Evolutionary conservation across 2,329 filamentous ascomycete genomes (phyloP).

Genomic region (Botryosphaeria dothidea): DNA sequence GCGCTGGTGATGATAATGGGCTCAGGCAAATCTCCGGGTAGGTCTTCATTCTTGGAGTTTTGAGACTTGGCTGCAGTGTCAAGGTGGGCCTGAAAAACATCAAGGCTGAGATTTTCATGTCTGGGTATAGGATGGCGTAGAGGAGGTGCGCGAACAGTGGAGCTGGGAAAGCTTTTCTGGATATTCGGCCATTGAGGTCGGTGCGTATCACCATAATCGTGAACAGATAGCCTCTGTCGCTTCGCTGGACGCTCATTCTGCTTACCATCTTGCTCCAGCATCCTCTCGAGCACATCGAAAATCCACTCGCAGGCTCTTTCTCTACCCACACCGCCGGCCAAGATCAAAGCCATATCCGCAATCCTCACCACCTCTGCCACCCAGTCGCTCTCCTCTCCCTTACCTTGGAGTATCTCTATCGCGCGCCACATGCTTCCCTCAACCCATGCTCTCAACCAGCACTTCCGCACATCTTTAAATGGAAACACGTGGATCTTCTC

Average conservation of each 20-base stretch:
- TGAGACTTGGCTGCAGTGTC: background rate
- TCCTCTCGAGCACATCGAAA: conserved; percentile 1
- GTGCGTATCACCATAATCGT: conserved; percentile 29
- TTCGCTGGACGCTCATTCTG: background rate
- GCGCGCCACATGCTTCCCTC: conserved; percentile 69
- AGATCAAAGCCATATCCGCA: conserved; percentile 76
- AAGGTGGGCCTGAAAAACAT: conserved; percentile 32
- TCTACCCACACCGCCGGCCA: conserved; percentile 51
- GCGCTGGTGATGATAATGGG: conserved; percentile 69
- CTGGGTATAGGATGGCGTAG: conserved; percentile 6
- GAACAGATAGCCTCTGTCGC: background rate
- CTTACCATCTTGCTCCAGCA: conserved; percentile 32
- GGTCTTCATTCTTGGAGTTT: background rate
- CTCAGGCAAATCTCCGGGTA: conserved; percentile 31
- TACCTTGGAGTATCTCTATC: conserved; percentile 28
- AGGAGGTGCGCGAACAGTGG: conserved; percentile 28
- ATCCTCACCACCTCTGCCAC: conserved; percentile 62
- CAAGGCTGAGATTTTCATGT: conserved; percentile 24
- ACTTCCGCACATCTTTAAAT: conserved; percentile 64
- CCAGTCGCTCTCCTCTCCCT: conserved; percentile 37
- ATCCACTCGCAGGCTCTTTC: background rate
- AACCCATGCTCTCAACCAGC: conserved; percentile 72
- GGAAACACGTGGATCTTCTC: conserved; percentile 70
- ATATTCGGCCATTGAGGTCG: background rate
- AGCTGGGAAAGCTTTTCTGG: conserved; percentile 29